A percentile compares a stretch with the other conserved stretches of the same genome.
phyloP scores from a whole-genome alignment of 73 alveolate species.

The Tetrahymena borealis region DNA sequence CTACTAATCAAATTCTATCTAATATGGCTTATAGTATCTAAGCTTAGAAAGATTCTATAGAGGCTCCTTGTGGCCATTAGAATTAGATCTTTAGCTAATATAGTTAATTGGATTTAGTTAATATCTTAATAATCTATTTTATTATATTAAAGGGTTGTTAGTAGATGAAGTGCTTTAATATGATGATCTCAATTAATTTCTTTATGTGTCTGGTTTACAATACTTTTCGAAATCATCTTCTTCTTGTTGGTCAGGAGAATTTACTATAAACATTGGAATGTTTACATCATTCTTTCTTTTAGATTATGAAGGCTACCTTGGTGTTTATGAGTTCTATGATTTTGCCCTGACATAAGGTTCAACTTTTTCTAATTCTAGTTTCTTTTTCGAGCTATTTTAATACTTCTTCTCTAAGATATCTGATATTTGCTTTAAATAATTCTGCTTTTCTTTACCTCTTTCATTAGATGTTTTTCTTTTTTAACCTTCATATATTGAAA shows the following conservation, averaged over 20 bases:
- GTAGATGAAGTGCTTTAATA: not conserved
- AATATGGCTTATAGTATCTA: not conserved
- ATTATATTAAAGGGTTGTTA: not conserved
- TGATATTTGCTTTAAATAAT: not conserved
- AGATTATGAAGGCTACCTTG: not conserved
- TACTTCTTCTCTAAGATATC: not conserved
- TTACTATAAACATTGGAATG: not conserved
- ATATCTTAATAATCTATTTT: not conserved
- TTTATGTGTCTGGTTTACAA: not conserved
- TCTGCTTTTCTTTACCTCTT: not conserved
- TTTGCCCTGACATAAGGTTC: not conserved
- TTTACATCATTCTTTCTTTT: not conserved
- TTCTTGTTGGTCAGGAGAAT: not conserved
- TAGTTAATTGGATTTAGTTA: not conserved
- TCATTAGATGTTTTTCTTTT: not conserved
- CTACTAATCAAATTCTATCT: not conserved
- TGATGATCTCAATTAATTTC: not conserved
- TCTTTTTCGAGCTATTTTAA: not conserved
- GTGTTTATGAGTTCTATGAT: not conserved
- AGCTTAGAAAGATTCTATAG: not conserved
- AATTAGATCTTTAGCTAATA: not conserved
- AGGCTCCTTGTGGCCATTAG: not conserved
- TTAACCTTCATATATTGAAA: not conserved
- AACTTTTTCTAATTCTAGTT: not conserved
- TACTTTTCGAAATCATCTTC: not conserved